phyloP scores from a whole-genome alignment of 805 yeast species.

The Zygotorulaspora sp. region DNA sequence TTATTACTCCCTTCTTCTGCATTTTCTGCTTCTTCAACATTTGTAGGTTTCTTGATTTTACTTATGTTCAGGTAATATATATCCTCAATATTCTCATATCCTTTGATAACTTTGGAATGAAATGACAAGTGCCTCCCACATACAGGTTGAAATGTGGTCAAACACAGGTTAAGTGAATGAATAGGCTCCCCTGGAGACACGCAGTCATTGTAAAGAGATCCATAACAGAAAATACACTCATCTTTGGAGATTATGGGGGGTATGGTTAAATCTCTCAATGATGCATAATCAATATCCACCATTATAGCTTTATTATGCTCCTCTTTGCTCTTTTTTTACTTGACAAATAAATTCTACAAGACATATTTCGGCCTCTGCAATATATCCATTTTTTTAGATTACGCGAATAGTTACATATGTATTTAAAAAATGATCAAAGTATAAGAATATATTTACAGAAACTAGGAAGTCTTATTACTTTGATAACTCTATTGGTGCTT shows the following conservation, averaged over 20 bases:
- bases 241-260: slow-evolving; percentile 63
- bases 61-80: slow-evolving; percentile 53
- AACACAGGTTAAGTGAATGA: slow-evolving; percentile 59
- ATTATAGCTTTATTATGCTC: no score
- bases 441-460: no score
- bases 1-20: slow-evolving; percentile 28
- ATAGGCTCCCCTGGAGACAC: slow-evolving; percentile 21
- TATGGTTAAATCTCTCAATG: slow-evolving; percentile 16
- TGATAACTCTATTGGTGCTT: slow-evolving; percentile 7
- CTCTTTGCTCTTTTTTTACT: background rate
- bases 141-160: slow-evolving; percentile 68
- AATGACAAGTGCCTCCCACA: slow-evolving; percentile 55
- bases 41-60: slow-evolving; percentile 45
- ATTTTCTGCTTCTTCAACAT: slow-evolving; percentile 23
- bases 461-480: background rate
- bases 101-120: slow-evolving; percentile 43
- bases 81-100: slow-evolving; percentile 43
- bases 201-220: slow-evolving; percentile 47
- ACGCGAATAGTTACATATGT: no score
- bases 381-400: no score
- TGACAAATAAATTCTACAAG: background rate
- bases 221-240: slow-evolving; percentile 86
- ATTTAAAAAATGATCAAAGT: no score
- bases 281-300: slow-evolving; percentile 13
- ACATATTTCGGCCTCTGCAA: no score